A percentile compares a stretch with the other conserved stretches of the same genome.
Conservation (phyloP, 2,329 filamentous ascomycete genomes). For the Davidsoniella eucalypti region DNA sequence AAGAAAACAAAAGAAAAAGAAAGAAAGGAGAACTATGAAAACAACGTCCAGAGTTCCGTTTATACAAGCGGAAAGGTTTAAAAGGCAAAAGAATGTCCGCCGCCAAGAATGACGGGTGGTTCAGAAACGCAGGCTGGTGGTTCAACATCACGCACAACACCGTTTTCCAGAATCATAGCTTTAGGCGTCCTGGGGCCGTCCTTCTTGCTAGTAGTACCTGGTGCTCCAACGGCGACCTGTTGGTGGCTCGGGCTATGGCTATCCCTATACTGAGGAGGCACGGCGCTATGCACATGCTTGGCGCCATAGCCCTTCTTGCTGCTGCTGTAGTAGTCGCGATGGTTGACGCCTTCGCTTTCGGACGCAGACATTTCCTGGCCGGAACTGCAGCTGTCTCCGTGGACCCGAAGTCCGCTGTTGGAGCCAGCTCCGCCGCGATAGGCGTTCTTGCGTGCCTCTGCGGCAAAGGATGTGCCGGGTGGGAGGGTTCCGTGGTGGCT, state of each 20-base stretch:
- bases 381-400: not conserved
- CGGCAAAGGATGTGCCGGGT: not conserved
- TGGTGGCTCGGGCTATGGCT: too few relatives aligned
- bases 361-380: not conserved
- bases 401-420: too few relatives aligned
- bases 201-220: not conserved
- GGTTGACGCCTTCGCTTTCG: not conserved
- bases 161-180: conserved; percentile 16
- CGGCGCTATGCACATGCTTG: too few relatives aligned
- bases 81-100: conserved; percentile 5
- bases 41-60: not conserved
- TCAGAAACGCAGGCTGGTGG: not conserved
- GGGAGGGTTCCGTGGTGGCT: not conserved
- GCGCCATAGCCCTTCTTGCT: too few relatives aligned
- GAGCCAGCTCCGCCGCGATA: too few relatives aligned
- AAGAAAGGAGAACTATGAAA: not conserved
- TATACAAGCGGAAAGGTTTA: not conserved
- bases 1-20: not conserved
- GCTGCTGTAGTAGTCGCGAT: too few relatives aligned
- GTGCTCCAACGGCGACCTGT: too few relatives aligned
- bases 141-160: conserved; percentile 2
- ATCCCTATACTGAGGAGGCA: too few relatives aligned
- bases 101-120: conserved; percentile 7
- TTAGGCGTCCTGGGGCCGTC: conserved; percentile 18
- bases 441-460: not conserved